Evolutionary conservation across 2,329 filamentous ascomycete genomes (phyloP), one percentile per base, ranked within the genome.

Genomic region (Colletotrichum sp.): DNA sequence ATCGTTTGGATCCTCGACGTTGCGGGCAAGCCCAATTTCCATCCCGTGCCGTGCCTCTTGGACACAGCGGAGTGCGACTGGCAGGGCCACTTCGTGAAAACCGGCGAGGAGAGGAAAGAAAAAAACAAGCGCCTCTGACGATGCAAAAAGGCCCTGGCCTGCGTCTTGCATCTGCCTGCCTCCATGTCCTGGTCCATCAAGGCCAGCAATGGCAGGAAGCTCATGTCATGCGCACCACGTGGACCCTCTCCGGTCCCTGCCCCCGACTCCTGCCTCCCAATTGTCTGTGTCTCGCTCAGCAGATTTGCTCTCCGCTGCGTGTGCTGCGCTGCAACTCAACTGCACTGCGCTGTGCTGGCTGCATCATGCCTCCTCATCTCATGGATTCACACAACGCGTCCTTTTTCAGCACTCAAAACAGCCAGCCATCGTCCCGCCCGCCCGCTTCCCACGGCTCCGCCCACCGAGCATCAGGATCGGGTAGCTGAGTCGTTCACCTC

Each of bases 161-260:
- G 21, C 21, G 34, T 39, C 28, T 36, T 36, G 30, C n/a, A 18
- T 64, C 44, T 52, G 44, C 44, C 44, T 52, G n/a, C n/a, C n/a
- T 52, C 44, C 44, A 52, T 52, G 44, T 52, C 44, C 44, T 52
- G n/a, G 44, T 52, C n/a, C 44, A 34, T 24, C 62, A 62, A 62
- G 59, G 16, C 30, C 59, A 39, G 18, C 63, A 63, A 63, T 52
- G 36, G 68, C 18, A 32, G 52, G 68, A 75, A 65, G 44, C 26
- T 74, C 74, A 69, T 74, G 72, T 71, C 69, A 76, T 69, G 65
- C 74, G 60, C 76, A 77, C 73, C 74, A 77, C 76, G 76, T 77
- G 76, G 76, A 76, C 74, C 76, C 76, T 77, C 74, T 76, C 72
- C 68, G 30, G 52, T 71, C 72, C 55, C 62, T 69, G 66, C 44